Evolutionary conservation across 2,329 filamentous ascomycete genomes (phyloP).

Genomic region (Lachnellula hyalina): DNA sequence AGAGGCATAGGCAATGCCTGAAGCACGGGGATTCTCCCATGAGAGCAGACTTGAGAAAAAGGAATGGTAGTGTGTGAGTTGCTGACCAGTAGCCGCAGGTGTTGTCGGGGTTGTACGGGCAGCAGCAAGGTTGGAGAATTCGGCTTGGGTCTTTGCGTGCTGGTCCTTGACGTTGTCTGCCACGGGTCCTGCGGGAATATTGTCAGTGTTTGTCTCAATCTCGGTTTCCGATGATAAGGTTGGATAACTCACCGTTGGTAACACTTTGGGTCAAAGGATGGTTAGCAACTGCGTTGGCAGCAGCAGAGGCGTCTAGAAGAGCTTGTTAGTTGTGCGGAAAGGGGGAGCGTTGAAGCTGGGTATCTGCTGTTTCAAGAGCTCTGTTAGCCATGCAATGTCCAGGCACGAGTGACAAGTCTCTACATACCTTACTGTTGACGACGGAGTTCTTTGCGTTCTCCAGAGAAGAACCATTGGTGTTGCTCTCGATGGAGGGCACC

Average conservation of each 20-base stretch:
- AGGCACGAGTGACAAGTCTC: background rate
- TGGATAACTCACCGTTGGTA: constrained; percentile 25
- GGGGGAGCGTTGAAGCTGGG: constrained; percentile 17
- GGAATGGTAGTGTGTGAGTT: constrained; percentile 64
- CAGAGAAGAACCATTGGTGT: constrained; percentile 11
- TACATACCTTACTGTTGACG: constrained; percentile 26
- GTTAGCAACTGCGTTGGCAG: constrained; percentile 29
- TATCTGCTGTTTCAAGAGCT: constrained; percentile 21
- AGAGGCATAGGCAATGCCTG: constrained; percentile 57
- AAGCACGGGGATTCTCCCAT: constrained; percentile 64
- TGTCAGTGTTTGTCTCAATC: constrained; percentile 10
- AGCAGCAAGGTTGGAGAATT: constrained; percentile 54
- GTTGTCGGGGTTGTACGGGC: constrained; percentile 49
- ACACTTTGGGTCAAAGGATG: constrained; percentile 30
- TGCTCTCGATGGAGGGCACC: constrained; percentile 23
- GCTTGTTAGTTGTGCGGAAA: constrained; percentile 17
- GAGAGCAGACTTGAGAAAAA: constrained; percentile 65
- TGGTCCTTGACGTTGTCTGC: constrained; percentile 55
- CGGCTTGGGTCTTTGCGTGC: constrained; percentile 47
- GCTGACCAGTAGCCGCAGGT: constrained; percentile 55
- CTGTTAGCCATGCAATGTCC: constrained; percentile 16
- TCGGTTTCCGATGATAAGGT: constrained; percentile 2
- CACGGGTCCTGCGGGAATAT: constrained; percentile 44
- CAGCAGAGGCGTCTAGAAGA: constrained; percentile 26
- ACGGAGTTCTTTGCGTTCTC: constrained; percentile 23